Percentiles rank a stretch among this genome's conserved stretches.
phyloP scores from a whole-genome alignment of 208 protist genomes.

The Acanthamoeba pearcei region DNA sequence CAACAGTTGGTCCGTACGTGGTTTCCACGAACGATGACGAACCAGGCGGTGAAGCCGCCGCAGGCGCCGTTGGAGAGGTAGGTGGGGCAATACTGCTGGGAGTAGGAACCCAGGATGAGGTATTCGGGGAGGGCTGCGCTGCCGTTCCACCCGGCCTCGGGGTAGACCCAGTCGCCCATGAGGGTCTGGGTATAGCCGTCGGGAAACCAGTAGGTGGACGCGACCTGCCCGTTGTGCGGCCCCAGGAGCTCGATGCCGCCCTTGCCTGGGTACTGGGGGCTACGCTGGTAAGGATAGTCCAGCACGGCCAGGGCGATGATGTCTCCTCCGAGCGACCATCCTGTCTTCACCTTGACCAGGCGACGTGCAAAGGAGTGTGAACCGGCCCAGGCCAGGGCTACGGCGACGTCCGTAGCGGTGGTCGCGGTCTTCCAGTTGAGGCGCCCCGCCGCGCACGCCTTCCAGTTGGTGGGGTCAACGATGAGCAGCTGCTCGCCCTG shows the following conservation, averaged over 20 bases:
- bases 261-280: neutral
- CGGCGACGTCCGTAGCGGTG: no score
- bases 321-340: neutral
- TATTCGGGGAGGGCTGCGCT: neutral
- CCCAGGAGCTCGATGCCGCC: neutral
- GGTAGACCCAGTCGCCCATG: neutral
- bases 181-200: neutral
- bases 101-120: neutral
- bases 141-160: neutral
- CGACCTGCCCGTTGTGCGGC: neutral
- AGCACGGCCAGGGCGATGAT: neutral
- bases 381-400: neutral
- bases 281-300: neutral
- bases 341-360: neutral
- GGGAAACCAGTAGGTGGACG: constrained; percentile 8
- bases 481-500: neutral
- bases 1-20: neutral
- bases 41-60: constrained; percentile 3
- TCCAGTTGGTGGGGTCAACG: neutral
- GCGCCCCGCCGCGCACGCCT: no score
- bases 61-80: neutral
- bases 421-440: neutral
- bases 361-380: neutral
- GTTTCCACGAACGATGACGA: neutral
- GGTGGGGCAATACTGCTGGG: constrained; percentile 15